phyloP scores from a whole-genome alignment of 495 filamentous ascomycete genomes.

The Pseudomonodictys pantanalensis region DNA sequence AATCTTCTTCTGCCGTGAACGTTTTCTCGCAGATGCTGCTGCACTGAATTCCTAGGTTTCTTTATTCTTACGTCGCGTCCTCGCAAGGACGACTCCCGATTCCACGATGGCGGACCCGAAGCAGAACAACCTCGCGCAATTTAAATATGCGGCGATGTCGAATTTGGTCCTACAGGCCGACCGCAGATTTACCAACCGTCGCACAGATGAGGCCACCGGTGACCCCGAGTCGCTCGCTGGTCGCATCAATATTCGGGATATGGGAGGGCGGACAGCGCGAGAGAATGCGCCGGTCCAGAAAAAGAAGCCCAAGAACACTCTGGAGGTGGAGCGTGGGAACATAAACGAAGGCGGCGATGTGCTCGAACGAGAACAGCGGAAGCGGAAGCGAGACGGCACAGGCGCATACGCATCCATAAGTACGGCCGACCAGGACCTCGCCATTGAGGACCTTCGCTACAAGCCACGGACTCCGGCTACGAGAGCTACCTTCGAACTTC shows the following conservation, averaged over 20 bases:
- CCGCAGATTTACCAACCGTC: slow-evolving; percentile 86
- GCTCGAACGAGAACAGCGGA: slow-evolving; percentile 79
- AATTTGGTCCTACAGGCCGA: slow-evolving; percentile 99
- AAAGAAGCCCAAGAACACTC: slow-evolving; percentile 62
- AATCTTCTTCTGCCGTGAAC: too few relatives aligned
- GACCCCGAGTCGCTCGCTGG: slow-evolving; percentile 97
- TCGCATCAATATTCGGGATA: slow-evolving; percentile 86
- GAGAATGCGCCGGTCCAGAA: slow-evolving; percentile 79
- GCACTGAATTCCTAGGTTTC: too few relatives aligned
- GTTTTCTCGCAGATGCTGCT: too few relatives aligned
- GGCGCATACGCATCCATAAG: slow-evolving; percentile 70
- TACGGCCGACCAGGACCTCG: slow-evolving; percentile 76
- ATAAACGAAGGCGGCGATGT: slow-evolving; percentile 85
- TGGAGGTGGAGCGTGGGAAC: slow-evolving; percentile 70
- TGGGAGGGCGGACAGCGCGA: slow-evolving; percentile 79
- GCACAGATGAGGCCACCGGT: slow-evolving; percentile 91
- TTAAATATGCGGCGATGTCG: slow-evolving; percentile 99
- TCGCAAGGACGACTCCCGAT: background rate
- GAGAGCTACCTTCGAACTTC: slow-evolving; percentile 91
- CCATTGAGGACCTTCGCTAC: slow-evolving; percentile 83
- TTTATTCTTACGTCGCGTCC: background rate
- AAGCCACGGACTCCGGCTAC: slow-evolving; percentile 89
- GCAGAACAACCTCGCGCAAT: slow-evolving; percentile 79
- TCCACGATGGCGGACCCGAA: slow-evolving; percentile 73
- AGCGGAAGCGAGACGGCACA: slow-evolving; percentile 77